Conservation (phyloP, 305 asterid species). For the Petunia hybrid region DNA sequence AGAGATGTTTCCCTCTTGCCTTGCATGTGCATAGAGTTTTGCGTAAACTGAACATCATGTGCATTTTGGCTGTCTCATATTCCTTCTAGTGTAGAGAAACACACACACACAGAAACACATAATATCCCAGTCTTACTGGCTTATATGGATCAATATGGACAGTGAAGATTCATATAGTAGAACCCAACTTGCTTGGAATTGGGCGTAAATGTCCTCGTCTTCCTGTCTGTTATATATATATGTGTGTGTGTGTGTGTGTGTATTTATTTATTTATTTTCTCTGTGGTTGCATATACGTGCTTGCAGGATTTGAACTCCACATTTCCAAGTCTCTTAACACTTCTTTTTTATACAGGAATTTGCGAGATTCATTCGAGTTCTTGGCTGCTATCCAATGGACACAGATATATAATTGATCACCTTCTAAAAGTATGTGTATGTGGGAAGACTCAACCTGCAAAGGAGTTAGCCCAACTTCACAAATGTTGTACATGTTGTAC, state of each 20-base stretch:
- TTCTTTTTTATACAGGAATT: slow-evolving; percentile 62
- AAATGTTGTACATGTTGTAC: slow-evolving; percentile 6
- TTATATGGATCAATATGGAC: neutral
- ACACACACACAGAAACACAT: neutral
- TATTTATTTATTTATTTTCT: neutral
- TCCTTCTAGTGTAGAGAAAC: neutral
- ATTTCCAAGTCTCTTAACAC: neutral
- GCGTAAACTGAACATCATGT: slow-evolving; percentile 9
- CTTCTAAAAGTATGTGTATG: neutral
- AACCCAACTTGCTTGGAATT: neutral
- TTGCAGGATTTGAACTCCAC: slow-evolving; percentile 13
- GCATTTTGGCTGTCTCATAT: neutral
- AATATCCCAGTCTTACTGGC: neutral
- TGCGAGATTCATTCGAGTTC: slow-evolving; percentile 70
- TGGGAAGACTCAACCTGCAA: slow-evolving; percentile 1
- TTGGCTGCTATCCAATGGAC: slow-evolving; percentile 77
- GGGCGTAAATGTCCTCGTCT: neutral
- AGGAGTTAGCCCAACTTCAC: slow-evolving; percentile 23
- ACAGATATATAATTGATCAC: slow-evolving; percentile 37
- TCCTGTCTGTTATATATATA: neutral
- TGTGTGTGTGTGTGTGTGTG: too few species aligned
- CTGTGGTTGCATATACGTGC: neutral
- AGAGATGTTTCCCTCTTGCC: neutral
- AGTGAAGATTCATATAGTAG: neutral
- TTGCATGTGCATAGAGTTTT: neutral